A percentile compares a stretch with the other conserved stretches of the same genome.
These are phyloP conservation scores for Leccinum subgranulosum DNA, from an alignment of 768 basidiomycete genomes.

Conservation along the genomic window DNA sequence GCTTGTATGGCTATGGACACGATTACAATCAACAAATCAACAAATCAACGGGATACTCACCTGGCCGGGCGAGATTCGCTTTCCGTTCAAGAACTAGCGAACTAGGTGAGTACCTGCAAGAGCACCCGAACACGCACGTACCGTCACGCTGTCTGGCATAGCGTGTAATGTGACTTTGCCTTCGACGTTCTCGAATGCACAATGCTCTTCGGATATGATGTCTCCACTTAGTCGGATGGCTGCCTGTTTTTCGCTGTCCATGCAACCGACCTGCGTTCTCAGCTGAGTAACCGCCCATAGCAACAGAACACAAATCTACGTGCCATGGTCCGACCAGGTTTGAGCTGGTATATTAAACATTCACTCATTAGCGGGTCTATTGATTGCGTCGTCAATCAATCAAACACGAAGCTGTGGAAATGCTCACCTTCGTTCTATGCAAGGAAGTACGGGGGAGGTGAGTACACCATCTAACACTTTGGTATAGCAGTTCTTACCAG, in stretches of 20 bases:
- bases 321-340: constrained; percentile 77
- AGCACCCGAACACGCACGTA: constrained; percentile 35
- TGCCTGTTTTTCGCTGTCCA: constrained; percentile 77
- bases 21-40: constrained; percentile 8
- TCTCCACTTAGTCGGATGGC: constrained; percentile 92
- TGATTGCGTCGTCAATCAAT: constrained; percentile 9
- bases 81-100: constrained; percentile 86
- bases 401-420: not conserved
- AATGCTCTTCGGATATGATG: constrained; percentile 91
- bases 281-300: constrained; percentile 13
- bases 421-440: constrained; percentile 67
- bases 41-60: constrained; percentile 39
- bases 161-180: constrained; percentile 83
- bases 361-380: constrained; percentile 95
- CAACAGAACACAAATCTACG: constrained; percentile 21
- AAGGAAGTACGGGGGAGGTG: constrained; percentile 8
- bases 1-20: constrained; percentile 60
- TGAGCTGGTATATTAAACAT: constrained; percentile 90
- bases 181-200: constrained; percentile 82
- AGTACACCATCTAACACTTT: constrained; percentile 2
- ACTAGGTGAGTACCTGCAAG: constrained; percentile 11
- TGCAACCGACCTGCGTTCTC: constrained; percentile 67
- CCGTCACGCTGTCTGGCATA: constrained; percentile 79
- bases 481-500: constrained; percentile 54
- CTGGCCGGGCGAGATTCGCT: constrained; percentile 73